phyloP scores from a whole-genome alignment of 2,329 filamentous ascomycete genomes.

The Xylaria sp. region DNA sequence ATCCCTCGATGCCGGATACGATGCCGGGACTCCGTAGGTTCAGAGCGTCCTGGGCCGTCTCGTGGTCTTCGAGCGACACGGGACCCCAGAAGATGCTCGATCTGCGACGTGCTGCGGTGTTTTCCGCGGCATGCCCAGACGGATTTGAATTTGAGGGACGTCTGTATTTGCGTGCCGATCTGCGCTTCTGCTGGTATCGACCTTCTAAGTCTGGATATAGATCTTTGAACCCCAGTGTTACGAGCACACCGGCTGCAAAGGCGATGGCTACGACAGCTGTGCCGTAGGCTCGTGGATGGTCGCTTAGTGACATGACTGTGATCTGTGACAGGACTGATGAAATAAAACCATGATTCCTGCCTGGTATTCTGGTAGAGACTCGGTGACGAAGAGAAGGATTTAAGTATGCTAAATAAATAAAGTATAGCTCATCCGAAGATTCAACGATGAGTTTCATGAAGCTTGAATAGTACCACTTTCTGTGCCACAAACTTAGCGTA shows the following conservation, averaged over 20 bases:
- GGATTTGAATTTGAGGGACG: constrained; percentile 23
- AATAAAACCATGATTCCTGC: constrained; percentile 22
- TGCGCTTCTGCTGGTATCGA: constrained; percentile 64
- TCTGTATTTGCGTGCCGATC: constrained; percentile 39
- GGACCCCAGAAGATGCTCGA: constrained; percentile 60
- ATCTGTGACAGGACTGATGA: neutral
- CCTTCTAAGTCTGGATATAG: constrained; percentile 79
- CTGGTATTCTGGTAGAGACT: neutral
- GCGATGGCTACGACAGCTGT: constrained; percentile 74
- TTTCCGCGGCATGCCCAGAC: constrained; percentile 22
- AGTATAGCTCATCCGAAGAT: neutral
- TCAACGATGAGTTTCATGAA: constrained; percentile 12
- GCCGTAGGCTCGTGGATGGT: constrained; percentile 71
- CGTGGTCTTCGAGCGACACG: constrained; percentile 66
- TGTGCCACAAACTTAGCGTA: too few relatives aligned
- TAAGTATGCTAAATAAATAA: neutral
- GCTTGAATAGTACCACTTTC: neutral
- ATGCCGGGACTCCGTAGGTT: constrained; percentile 54
- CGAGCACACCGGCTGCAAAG: constrained; percentile 79
- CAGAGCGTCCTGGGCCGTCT: constrained; percentile 48
- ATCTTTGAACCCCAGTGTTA: constrained; percentile 83
- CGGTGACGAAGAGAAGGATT: neutral
- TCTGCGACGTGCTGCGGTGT: constrained; percentile 46
- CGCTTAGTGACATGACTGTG: constrained; percentile 65
- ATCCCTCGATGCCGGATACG: constrained; percentile 84